These are phyloP conservation scores for Pichia sp. DNA, from an alignment of 1,139 yeast species.

Conservation along the genomic window DNA sequence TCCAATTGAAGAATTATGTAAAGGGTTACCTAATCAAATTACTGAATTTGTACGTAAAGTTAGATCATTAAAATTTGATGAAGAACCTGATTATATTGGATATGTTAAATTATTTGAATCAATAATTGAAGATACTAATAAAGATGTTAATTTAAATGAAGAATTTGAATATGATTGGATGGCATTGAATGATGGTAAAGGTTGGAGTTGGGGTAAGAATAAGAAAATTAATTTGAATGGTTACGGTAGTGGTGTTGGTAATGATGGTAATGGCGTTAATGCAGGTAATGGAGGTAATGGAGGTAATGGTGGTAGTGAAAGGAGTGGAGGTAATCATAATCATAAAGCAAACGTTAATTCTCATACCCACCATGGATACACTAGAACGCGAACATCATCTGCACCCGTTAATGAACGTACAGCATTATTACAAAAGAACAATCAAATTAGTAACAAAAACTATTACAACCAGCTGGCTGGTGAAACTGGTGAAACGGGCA, in stretches of 20 bases:
- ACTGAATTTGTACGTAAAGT: slow-evolving; percentile 82
- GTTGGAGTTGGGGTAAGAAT: slow-evolving; percentile 80
- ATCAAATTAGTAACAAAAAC: neutral
- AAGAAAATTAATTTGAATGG: slow-evolving; percentile 90
- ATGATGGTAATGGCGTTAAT: too few species aligned
- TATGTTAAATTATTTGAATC: slow-evolving; percentile 69
- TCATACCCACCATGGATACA: neutral
- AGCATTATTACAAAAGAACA: neutral
- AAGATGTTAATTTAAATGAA: slow-evolving; percentile 26
- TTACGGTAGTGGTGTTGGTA: slow-evolving; percentile 54
- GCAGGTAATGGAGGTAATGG: too few species aligned
- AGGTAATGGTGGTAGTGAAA: too few species aligned
- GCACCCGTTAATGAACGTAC: slow-evolving; percentile 1
- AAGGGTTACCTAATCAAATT: slow-evolving; percentile 78
- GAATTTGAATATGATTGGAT: slow-evolving; percentile 94
- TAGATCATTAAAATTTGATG: slow-evolving; percentile 56
- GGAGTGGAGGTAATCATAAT: too few species aligned
- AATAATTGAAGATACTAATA: slow-evolving; percentile 63
- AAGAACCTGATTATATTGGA: slow-evolving; percentile 51
- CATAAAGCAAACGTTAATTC: too few species aligned
- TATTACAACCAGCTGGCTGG: slow-evolving; percentile 1
- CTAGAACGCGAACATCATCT: slow-evolving; percentile 5
- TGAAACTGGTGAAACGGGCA: neutral
- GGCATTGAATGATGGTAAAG: slow-evolving; percentile 84
- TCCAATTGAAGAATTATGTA: slow-evolving; percentile 68